Conservation (phyloP, 2,329 filamentous ascomycete genomes). For the Aspergillus awamori region DNA sequence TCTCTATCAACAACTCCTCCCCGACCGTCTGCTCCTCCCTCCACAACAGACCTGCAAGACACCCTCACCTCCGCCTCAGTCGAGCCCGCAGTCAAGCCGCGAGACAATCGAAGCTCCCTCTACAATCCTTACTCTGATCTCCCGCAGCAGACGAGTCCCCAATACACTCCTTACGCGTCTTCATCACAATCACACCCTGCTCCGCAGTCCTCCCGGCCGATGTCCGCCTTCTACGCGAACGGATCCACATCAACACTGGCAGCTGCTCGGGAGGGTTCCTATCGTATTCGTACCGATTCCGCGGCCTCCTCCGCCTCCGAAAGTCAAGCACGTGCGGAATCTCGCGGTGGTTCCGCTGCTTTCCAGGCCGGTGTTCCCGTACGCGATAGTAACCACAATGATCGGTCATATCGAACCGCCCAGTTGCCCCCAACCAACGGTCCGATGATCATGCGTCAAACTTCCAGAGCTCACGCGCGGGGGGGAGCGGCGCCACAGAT, state of each 20-base stretch:
- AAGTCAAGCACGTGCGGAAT: conserved; percentile 62
- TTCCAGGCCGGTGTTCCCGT: conserved; percentile 65
- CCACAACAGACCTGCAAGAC: conserved; percentile 22
- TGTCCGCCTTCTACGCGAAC: conserved; percentile 53
- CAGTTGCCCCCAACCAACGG: conserved; percentile 61
- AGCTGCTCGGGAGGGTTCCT: conserved; percentile 47
- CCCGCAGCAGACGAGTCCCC: conserved; percentile 45
- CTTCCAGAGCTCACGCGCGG: conserved; percentile 71
- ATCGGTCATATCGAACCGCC: conserved; percentile 67
- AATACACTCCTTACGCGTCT: conserved; percentile 48
- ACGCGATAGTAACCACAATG: conserved; percentile 69
- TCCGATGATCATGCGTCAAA: conserved; percentile 72
- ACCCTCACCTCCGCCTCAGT: conserved; percentile 23
- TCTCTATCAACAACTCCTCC: conserved; percentile 29
- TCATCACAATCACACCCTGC: conserved; percentile 43
- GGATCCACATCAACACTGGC: conserved; percentile 42
- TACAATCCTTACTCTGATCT: conserved; percentile 49
- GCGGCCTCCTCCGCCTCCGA: conserved; percentile 61
- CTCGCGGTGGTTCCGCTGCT: conserved; percentile 61
- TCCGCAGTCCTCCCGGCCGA: conserved; percentile 45
- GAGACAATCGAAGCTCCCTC: conserved; percentile 48
- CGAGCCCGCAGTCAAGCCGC: conserved; percentile 26
- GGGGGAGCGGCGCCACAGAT: conserved; percentile 37
- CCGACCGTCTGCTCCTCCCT: conserved; percentile 18
- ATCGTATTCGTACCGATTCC: conserved; percentile 62